phyloP scores from a whole-genome alignment of 2,329 filamentous ascomycete genomes.

The Cladosporium sp. region DNA sequence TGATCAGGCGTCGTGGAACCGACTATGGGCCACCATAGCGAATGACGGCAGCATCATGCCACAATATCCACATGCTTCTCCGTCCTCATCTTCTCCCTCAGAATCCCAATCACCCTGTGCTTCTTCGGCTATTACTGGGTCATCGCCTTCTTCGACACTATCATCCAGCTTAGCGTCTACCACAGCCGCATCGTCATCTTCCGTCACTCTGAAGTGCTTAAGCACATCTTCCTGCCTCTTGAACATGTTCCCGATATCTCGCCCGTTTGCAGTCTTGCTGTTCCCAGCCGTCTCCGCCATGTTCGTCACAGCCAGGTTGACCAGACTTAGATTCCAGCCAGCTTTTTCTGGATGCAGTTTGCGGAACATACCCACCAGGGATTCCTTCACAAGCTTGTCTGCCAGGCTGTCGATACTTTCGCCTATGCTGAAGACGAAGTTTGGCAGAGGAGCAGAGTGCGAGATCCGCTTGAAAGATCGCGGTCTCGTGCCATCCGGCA shows the following conservation, averaged over 20 bases:
- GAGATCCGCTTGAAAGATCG: conserved; percentile 68
- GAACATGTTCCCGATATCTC: conserved; percentile 83
- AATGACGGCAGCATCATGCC: conserved; percentile 54
- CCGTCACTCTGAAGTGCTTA: conserved; percentile 61
- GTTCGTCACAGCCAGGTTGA: conserved; percentile 86
- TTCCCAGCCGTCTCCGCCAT: conserved; percentile 56
- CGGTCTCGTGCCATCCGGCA: conserved; percentile 50
- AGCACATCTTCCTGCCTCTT: conserved; percentile 65
- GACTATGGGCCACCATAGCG: conserved; percentile 54
- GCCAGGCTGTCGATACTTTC: conserved; percentile 58
- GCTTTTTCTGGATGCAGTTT: conserved; percentile 65
- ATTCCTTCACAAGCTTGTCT: conserved; percentile 65
- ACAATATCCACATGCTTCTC: conserved; percentile 39
- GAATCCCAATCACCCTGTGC: conserved; percentile 17
- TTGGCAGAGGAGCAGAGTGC: conserved; percentile 68
- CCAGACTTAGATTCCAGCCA: conserved; percentile 74
- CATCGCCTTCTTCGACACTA: neutral
- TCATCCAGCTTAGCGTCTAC: neutral
- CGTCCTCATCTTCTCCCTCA: conserved; percentile 19
- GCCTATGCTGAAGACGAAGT: conserved; percentile 64
- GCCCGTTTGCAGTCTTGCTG: conserved; percentile 49
- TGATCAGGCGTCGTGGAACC: conserved; percentile 40
- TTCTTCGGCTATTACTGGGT: neutral
- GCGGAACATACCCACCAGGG: conserved; percentile 67
- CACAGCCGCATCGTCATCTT: conserved; percentile 25